These are phyloP conservation scores for Cucumis melo DNA, from an alignment of 306 rosid genomes.

Conservation along the genomic window DNA sequence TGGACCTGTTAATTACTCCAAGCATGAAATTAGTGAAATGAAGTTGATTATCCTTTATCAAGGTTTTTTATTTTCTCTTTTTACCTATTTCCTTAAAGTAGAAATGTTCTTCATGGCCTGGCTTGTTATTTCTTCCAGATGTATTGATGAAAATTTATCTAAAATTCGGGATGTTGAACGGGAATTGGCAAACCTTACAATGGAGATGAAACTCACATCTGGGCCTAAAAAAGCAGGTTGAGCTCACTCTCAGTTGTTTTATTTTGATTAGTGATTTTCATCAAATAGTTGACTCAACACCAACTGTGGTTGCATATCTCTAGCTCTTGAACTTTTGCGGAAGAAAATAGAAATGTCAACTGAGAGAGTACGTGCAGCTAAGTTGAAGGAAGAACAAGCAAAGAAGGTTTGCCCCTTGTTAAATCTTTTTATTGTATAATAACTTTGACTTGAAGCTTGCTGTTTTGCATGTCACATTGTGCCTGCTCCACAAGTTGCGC, in stretches of 20 bases:
- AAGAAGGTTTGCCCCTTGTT: conserved; percentile 31
- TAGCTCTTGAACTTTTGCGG: conserved; percentile 83
- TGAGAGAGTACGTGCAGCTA: conserved; percentile 64
- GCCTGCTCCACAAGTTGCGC: not conserved
- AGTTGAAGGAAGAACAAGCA: conserved; percentile 73
- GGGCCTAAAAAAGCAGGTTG: conserved; percentile 96
- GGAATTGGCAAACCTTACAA: conserved; percentile 55
- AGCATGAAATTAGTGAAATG: not conserved
- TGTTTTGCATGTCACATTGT: not conserved
- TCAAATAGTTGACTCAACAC: conserved; percentile 17
- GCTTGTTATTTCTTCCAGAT: conserved; percentile 21
- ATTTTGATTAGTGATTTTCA: not conserved
- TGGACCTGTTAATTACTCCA: not conserved
- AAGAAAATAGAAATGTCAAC: conserved; percentile 75
- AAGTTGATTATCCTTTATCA: not conserved
- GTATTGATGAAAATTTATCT: conserved; percentile 77
- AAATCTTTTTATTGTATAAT: not conserved
- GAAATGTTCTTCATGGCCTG: not conserved
- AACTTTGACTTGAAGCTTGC: not conserved
- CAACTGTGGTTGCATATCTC: conserved; percentile 17
- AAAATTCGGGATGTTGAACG: conserved; percentile 92
- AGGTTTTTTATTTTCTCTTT: not conserved
- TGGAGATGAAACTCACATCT: conserved; percentile 89
- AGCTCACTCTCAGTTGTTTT: conserved; percentile 15
- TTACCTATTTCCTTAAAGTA: not conserved